phyloP scores from a whole-genome alignment of 2,329 filamentous ascomycete species.

The Verticillium longisporum region DNA sequence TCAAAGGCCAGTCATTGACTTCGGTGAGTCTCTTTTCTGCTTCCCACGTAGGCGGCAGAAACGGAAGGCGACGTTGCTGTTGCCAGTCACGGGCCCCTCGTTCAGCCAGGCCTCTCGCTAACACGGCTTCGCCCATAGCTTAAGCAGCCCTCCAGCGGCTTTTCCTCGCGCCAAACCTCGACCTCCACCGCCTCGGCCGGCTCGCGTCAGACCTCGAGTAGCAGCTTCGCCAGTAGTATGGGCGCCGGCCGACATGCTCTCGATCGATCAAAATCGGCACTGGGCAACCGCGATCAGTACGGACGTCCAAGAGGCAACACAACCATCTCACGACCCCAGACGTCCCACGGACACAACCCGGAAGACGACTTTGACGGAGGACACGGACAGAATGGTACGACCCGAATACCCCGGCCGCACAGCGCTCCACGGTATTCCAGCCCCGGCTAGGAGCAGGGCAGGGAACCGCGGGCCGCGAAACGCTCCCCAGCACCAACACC shows the following conservation, averaged over 20 bases:
- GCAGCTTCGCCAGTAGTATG: constrained; percentile 49
- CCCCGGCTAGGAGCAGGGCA: not conserved
- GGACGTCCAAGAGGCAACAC: constrained; percentile 29
- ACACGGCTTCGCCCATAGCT: constrained; percentile 15
- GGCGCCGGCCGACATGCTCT: constrained; percentile 44
- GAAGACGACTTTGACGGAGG: constrained; percentile 28
- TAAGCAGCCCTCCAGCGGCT: constrained; percentile 22
- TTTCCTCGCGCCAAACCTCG: constrained; percentile 32
- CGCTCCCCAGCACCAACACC: not conserved
- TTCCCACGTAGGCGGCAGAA: not conserved
- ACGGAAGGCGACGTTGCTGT: no score
- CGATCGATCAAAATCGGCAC: constrained; percentile 45
- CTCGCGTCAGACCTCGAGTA: constrained; percentile 11
- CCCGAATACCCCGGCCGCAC: constrained; percentile 5
- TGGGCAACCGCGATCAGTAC: constrained; percentile 38
- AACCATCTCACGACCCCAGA: constrained; percentile 27
- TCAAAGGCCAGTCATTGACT: constrained; percentile 7
- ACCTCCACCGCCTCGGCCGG: constrained; percentile 13
- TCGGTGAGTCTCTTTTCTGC: not conserved
- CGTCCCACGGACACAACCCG: constrained; percentile 32
- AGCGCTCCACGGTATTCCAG: constrained; percentile 3
- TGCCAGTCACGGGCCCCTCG: not conserved
- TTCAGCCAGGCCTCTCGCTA: not conserved
- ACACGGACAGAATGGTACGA: constrained; percentile 28
- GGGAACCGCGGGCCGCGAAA: not conserved